A percentile compares a stretch with the other conserved stretches of the same genome.
Evolutionary conservation across 116 monocot genomes (phyloP).

Genomic region (Cymodocea nodosa): DNA sequence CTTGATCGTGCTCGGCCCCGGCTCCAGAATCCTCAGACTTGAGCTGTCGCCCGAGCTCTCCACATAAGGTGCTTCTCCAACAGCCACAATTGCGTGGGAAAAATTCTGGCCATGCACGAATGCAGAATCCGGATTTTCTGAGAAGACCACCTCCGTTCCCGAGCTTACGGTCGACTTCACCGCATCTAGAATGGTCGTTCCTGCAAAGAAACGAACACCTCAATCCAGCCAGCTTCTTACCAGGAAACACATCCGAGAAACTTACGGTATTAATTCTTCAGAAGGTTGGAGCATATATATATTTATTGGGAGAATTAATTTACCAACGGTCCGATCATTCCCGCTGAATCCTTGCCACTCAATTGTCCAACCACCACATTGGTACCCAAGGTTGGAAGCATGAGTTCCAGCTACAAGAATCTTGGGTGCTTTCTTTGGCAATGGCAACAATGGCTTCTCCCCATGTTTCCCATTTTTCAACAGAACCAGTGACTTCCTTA

Average conservation of each 20-base stretch:
- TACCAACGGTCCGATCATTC: conserved; percentile 11
- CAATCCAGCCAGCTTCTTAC: no score
- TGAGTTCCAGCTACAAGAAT: conserved; percentile 52
- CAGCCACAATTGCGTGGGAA: conserved; percentile 16
- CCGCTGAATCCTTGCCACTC: conserved; percentile 50
- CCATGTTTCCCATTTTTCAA: conserved; percentile 37
- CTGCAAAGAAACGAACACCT: conserved; percentile 3
- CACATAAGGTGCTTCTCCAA: conserved; percentile 18
- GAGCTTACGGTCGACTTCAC: conserved; percentile 26
- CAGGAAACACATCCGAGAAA: no score
- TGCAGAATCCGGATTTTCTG: conserved; percentile 10
- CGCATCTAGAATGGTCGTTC: conserved; percentile 34
- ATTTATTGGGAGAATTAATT: no score
- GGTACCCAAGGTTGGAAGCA: conserved; percentile 48
- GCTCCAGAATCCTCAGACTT: conserved; percentile 1
- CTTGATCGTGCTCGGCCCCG: conserved; percentile 11
- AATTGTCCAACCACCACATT: conserved; percentile 68
- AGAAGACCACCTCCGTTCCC: conserved; percentile 18
- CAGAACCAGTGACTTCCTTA: conserved; percentile 56
- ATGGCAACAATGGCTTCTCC: conserved; percentile 26
- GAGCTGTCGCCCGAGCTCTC: conserved; percentile 11
- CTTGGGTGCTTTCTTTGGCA: conserved; percentile 40
- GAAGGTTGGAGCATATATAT: no score
- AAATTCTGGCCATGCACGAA: conserved; percentile 3
- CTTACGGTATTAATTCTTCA: no score